These are phyloP conservation scores for Phellopilus nigrolimitatus DNA, from an alignment of 1,284 basidiomycete species.

Conservation along the genomic window DNA sequence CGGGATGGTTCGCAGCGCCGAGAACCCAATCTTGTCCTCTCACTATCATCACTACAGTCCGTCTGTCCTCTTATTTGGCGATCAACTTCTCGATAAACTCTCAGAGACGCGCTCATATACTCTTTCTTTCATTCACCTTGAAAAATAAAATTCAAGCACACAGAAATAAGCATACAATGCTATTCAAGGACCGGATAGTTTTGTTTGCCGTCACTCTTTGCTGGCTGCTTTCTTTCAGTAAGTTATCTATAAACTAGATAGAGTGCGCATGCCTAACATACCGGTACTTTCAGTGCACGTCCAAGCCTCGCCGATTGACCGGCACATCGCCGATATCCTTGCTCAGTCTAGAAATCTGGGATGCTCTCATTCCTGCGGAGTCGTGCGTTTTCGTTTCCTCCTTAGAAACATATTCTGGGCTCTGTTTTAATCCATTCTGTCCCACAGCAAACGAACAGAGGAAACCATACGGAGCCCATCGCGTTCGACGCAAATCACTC, in stretches of 20 bases:
- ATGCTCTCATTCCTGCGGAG: constrained; percentile 8
- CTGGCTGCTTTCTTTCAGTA: not conserved
- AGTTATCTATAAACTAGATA: too few species aligned
- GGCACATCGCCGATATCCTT: constrained; percentile 8
- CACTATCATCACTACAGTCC: too few species aligned
- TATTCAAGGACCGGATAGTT: not conserved
- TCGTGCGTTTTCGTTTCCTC: not conserved
- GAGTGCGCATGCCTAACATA: too few species aligned
- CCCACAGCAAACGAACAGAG: not conserved
- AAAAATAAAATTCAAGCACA: too few species aligned
- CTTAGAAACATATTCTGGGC: not conserved
- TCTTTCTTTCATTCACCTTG: too few species aligned
- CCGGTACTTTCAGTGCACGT: constrained; percentile 1
- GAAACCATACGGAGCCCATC: not conserved
- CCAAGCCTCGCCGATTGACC: constrained; percentile 9
- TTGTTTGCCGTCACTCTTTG: not conserved
- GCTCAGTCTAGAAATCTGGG: constrained; percentile 13
- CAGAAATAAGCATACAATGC: not conserved
- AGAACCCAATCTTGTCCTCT: too few species aligned
- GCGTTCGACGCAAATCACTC: not conserved
- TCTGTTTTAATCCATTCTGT: not conserved
- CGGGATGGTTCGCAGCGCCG: too few species aligned
- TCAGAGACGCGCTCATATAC: too few species aligned
- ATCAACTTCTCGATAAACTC: too few species aligned
- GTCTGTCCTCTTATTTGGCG: too few species aligned